These are phyloP conservation scores for Neofusicoccum kwambonambiense DNA, from an alignment of 2,329 filamentous ascomycete genomes.

Conservation along the genomic window DNA sequence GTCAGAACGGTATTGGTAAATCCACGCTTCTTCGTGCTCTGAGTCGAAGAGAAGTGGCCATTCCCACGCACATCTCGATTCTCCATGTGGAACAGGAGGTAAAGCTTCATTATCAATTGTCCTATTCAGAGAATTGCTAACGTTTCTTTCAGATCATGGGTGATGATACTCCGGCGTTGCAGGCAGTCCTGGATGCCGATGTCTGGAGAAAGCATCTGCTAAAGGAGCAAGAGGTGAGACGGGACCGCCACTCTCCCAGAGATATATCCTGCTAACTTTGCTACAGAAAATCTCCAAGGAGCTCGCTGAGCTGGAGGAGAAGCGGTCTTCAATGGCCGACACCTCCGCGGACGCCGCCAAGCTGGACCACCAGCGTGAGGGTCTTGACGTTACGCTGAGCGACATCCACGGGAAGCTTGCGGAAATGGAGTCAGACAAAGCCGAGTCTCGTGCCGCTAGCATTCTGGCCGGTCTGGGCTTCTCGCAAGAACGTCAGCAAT, in stretches of 20 bases:
- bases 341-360: conserved; percentile 85
- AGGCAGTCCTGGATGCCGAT: conserved; percentile 94
- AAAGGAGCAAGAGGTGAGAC: conserved; percentile 75
- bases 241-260: background rate
- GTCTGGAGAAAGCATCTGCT: conserved; percentile 97
- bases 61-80: conserved; percentile 97
- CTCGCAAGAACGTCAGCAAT: conserved; percentile 87
- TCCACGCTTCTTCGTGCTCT: conserved; percentile 88
- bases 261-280: conserved; percentile 18
- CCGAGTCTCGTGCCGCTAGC: conserved; percentile 89
- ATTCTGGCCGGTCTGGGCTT: conserved; percentile 97
- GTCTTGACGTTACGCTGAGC: conserved; percentile 82
- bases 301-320: conserved; percentile 72
- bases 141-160: conserved; percentile 68
- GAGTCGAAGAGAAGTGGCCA: conserved; percentile 87
- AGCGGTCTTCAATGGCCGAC: conserved; percentile 79
- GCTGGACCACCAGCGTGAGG: conserved; percentile 84
- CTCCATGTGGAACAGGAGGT: conserved; percentile 98
- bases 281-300: conserved; percentile 70
- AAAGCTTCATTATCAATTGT: conserved; percentile 20
- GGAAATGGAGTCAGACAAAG: conserved; percentile 99
- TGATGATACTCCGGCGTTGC: conserved; percentile 90
- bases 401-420: conserved; percentile 89
- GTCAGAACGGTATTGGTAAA: conserved; percentile 93
- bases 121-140: background rate